phyloP scores from a whole-genome alignment of 2,329 filamentous ascomycete genomes.

The Trichothecium roseum region DNA sequence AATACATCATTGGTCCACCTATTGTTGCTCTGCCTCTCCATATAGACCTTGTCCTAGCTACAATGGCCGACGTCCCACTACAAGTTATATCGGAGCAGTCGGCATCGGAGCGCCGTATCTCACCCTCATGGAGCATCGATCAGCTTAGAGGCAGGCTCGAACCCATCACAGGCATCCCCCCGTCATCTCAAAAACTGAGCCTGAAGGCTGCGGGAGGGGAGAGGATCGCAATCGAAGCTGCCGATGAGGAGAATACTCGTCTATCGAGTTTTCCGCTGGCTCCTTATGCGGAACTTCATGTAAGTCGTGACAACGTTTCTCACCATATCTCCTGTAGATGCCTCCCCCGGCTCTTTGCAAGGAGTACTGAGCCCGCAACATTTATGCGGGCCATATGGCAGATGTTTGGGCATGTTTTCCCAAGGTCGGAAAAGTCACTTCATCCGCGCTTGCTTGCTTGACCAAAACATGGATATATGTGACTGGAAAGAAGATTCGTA shows the following conservation, averaged over 20 bases:
- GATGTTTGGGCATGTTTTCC: no score
- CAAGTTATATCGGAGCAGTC: constrained; percentile 66
- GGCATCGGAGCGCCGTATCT: constrained; percentile 80
- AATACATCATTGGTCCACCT: no score
- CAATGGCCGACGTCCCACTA: constrained; percentile 65
- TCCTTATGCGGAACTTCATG: constrained; percentile 69
- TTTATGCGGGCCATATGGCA: no score
- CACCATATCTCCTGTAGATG: no score
- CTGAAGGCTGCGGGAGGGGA: constrained; percentile 53
- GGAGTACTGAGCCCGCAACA: no score
- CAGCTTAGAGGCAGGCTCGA: constrained; percentile 83
- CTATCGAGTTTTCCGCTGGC: constrained; percentile 57
- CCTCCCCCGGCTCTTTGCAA: no score
- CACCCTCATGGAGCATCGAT: constrained; percentile 80
- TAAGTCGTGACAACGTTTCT: constrained; percentile 37
- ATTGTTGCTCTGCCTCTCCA: no score
- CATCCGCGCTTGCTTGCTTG: no score
- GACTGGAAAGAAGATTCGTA: no score
- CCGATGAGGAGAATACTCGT: constrained; percentile 60
- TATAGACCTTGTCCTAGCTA: constrained; percentile 5
- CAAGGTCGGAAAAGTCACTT: no score
- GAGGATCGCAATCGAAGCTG: constrained; percentile 52
- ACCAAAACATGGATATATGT: no score
- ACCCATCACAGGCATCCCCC: constrained; percentile 84
- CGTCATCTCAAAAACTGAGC: constrained; percentile 63